Conservation (phyloP, 1,284 basidiomycete species). For the Coniophora puteana region DNA sequence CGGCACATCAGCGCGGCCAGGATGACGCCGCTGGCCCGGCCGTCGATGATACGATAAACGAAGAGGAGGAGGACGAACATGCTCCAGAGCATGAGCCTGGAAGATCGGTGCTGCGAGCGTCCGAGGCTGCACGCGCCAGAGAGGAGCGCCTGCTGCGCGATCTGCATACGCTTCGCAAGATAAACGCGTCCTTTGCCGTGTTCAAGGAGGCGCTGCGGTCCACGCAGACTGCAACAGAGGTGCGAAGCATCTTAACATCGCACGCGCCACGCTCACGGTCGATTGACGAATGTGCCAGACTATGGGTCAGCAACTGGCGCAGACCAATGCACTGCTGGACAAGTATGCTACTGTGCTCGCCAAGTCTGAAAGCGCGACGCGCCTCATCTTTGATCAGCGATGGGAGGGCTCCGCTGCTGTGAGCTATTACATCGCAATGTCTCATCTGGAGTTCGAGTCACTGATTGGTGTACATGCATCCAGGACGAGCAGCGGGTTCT, state of each 20-base stretch:
- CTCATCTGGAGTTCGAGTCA: constrained; percentile 5
- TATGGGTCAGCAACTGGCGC: constrained; percentile 55
- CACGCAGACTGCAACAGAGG: constrained; percentile 63
- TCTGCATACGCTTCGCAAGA: constrained; percentile 62
- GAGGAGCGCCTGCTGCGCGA: constrained; percentile 75
- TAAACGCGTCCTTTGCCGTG: constrained; percentile 63
- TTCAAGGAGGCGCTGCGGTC: constrained; percentile 64
- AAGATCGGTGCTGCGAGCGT: constrained; percentile 16
- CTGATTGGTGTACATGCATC: background rate
- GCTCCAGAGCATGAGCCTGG: constrained; percentile 14
- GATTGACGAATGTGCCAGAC: background rate
- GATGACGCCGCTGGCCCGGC: no score
- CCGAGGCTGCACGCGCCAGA: constrained; percentile 38
- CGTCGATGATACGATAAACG: constrained; percentile 26
- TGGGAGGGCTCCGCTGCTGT: constrained; percentile 72
- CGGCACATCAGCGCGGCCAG: constrained; percentile 26
- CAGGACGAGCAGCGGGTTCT: constrained; percentile 59
- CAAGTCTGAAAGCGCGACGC: constrained; percentile 61
- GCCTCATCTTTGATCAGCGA: constrained; percentile 67
- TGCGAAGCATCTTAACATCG: constrained; percentile 26
- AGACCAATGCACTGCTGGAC: constrained; percentile 69
- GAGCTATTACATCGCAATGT: constrained; percentile 21
- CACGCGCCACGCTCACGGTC: background rate
- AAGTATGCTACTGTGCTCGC: constrained; percentile 69
- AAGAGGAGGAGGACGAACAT: constrained; percentile 19